Conservation (phyloP, 352 stramenopile genomes). For the Globisporangium megalacanthum region DNA sequence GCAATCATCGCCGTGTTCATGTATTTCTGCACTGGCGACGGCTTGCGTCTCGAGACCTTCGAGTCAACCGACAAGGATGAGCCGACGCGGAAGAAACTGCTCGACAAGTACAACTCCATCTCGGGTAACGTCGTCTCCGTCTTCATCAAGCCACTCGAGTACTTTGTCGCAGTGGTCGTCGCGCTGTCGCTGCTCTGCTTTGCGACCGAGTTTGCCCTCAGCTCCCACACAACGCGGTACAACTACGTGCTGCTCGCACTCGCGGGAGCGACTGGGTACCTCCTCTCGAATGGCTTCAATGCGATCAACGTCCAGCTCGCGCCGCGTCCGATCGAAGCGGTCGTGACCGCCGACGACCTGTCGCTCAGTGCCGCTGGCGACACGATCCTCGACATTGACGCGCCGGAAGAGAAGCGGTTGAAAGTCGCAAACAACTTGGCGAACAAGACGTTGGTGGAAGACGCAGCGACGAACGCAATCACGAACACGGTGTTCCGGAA, state of each 20-base stretch:
- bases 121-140: constrained; percentile 4
- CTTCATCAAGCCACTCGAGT: constrained; percentile 1
- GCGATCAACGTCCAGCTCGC: constrained; percentile 21
- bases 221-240: neutral
- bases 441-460: constrained; percentile 1
- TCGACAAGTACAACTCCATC: constrained; percentile 7
- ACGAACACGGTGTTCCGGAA: constrained; percentile 1
- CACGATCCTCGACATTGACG: neutral
- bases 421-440: neutral
- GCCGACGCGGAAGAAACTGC: neutral
- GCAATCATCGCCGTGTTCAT: neutral
- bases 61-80: neutral
- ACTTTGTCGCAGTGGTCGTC: neutral
- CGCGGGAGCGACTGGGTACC: constrained; percentile 9
- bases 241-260: constrained; percentile 3
- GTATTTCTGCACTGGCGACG: neutral
- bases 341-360: constrained; percentile 1
- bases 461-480: neutral
- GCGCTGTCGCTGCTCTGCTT: constrained; percentile 4
- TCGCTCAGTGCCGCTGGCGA: neutral
- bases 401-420: neutral
- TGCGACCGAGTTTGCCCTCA: constrained; percentile 1
- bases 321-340: neutral
- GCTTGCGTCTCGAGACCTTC: constrained; percentile 1
- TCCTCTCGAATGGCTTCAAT: constrained; percentile 21